phyloP scores from a whole-genome alignment of 2,329 filamentous ascomycete species.

The Aspergillus oerlinghausenensis region DNA sequence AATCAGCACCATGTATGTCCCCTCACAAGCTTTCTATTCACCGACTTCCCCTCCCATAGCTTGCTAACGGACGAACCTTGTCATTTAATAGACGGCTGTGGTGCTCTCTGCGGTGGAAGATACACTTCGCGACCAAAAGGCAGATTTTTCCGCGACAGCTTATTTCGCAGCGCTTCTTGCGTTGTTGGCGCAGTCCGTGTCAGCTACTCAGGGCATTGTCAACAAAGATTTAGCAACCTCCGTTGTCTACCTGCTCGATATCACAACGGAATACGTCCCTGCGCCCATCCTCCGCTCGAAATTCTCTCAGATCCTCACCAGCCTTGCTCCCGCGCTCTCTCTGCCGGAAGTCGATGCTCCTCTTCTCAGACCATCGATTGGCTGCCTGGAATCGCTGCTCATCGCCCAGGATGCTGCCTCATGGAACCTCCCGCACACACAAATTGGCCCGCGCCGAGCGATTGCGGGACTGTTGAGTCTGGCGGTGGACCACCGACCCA shows the following conservation, averaged over 20 bases:
- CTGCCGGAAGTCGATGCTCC: conserved; percentile 80
- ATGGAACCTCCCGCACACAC: conserved; percentile 80
- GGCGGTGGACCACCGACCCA: conserved; percentile 80
- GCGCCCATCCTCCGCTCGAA: conserved; percentile 85
- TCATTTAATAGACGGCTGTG: conserved; percentile 49
- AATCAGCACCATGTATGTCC: conserved; percentile 79
- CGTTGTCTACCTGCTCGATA: conserved; percentile 91
- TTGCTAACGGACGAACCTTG: conserved; percentile 4
- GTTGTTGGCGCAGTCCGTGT: conserved; percentile 73
- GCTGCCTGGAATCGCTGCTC: conserved; percentile 87
- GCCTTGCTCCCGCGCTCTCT: conserved; percentile 78
- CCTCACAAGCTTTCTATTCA: conserved; percentile 8
- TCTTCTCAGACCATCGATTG: conserved; percentile 80
- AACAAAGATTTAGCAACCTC: conserved; percentile 81
- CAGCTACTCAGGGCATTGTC: conserved; percentile 56
- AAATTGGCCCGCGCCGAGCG: conserved; percentile 80
- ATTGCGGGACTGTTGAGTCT: conserved; percentile 81
- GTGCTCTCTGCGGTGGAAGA: conserved; percentile 90
- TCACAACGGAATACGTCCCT: conserved; percentile 80
- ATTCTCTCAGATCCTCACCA: conserved; percentile 86
- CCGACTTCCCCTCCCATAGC: conserved; percentile 1
- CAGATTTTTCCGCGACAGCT: conserved; percentile 75
- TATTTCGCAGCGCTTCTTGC: conserved; percentile 96
- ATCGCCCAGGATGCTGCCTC: conserved; percentile 80
- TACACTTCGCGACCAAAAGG: conserved; percentile 82